Evolutionary conservation across 2,329 filamentous ascomycete genomes (phyloP).

Genomic region (Lecanicillium sp.): DNA sequence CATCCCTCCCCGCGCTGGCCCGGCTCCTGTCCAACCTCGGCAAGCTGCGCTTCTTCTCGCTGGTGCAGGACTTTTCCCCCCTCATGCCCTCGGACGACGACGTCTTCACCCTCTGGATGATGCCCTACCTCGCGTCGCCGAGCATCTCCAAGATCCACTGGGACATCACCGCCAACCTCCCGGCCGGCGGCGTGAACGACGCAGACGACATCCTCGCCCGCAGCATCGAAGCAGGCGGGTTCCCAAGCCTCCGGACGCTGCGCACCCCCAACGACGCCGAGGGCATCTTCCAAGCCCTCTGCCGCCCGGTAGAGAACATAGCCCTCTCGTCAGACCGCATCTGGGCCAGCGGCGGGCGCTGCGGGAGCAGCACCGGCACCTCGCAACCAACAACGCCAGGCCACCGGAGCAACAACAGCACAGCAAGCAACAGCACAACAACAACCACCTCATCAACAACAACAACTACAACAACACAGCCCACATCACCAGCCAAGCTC

Average conservation of each 20-base stretch:
- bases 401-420: constrained; percentile 6
- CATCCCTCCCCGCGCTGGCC: constrained; percentile 47
- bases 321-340: constrained; percentile 43
- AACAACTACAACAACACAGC: neutral
- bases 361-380: constrained; percentile 5
- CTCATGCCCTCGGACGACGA: constrained; percentile 42
- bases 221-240: constrained; percentile 52
- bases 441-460: neutral
- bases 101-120: constrained; percentile 48
- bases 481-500: constrained; percentile 13
- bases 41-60: constrained; percentile 38
- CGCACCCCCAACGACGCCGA: constrained; percentile 62
- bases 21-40: constrained; percentile 50
- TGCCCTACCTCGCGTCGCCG: constrained; percentile 52
- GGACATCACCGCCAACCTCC: constrained; percentile 47
- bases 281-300: constrained; percentile 60
- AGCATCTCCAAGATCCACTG: constrained; percentile 51
- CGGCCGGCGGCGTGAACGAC: constrained; percentile 30
- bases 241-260: constrained; percentile 52
- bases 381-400: constrained; percentile 14
- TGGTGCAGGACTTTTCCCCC: constrained; percentile 48
- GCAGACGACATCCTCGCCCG: constrained; percentile 56
- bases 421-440: constrained; percentile 10
- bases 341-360: constrained; percentile 9
- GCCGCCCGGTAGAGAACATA: constrained; percentile 50